Evolutionary conservation across 1,284 basidiomycete genomes (phyloP).

Genomic region (Cryptococcus sp.): DNA sequence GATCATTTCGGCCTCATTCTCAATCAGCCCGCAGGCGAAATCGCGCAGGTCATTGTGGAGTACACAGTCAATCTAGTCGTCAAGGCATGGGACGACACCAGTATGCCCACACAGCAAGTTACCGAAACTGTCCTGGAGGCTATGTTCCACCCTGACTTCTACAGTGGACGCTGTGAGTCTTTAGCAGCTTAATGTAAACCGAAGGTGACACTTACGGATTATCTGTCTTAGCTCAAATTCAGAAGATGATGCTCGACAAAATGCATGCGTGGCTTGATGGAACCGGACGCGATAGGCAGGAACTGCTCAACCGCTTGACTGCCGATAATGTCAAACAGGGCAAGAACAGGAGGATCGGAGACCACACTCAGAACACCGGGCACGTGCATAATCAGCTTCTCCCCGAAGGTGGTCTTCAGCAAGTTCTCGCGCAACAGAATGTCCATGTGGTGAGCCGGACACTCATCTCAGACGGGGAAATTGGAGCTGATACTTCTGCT

Average conservation of each 20-base stretch:
- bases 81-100: conserved; percentile 79
- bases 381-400: conserved; percentile 49
- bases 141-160: conserved; percentile 87
- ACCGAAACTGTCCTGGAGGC: conserved; percentile 72
- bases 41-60: conserved; percentile 68
- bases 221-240: conserved; percentile 63
- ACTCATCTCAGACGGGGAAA: neutral
- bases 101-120: conserved; percentile 62
- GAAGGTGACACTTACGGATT: neutral
- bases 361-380: conserved; percentile 35
- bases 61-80: conserved; percentile 60
- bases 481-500: neutral
- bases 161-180: conserved; percentile 57
- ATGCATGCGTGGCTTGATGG: conserved; percentile 59
- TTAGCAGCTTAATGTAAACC: neutral
- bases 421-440: conserved; percentile 49
- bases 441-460: conserved; percentile 45
- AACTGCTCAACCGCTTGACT: conserved; percentile 63
- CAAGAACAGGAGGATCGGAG: conserved; percentile 65
- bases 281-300: conserved; percentile 60
- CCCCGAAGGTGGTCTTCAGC: conserved; percentile 50
- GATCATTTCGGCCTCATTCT: conserved; percentile 48
- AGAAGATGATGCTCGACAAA: conserved; percentile 68
- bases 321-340: conserved; percentile 70
- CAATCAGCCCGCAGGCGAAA: conserved; percentile 68